Percentiles rank a stretch among this genome's conserved stretches.
Conservation (phyloP, 2,329 filamentous ascomycete genomes). For the Fusarium verrucosum region DNA sequence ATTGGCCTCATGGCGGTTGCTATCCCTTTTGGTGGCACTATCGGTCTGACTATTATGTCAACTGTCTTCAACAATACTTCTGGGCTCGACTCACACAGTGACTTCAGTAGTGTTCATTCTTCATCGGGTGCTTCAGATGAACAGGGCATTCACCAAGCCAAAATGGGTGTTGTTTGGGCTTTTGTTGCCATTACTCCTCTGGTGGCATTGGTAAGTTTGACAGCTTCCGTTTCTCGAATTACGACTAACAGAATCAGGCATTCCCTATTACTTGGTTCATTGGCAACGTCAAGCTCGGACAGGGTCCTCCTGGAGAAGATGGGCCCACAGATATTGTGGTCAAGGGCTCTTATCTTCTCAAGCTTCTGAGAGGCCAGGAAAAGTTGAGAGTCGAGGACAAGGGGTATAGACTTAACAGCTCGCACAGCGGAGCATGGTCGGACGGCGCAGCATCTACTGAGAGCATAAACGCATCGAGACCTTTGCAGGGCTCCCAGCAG, state of each 20-base stretch:
- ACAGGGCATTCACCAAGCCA: constrained; percentile 42
- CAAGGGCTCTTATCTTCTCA: constrained; percentile 46
- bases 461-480: neutral
- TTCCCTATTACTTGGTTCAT: constrained; percentile 43
- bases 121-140: constrained; percentile 12
- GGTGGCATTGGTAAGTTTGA: constrained; percentile 53
- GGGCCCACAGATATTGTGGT: constrained; percentile 44
- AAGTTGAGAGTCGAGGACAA: constrained; percentile 24
- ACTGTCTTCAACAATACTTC: constrained; percentile 71
- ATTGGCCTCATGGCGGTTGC: constrained; percentile 69
- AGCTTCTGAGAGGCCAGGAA: constrained; percentile 34
- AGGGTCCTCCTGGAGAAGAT: constrained; percentile 40
- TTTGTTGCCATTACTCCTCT: constrained; percentile 70
- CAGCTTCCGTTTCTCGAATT: neutral
- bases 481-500: constrained; percentile 4
- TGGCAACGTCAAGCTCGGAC: constrained; percentile 47
- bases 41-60: constrained; percentile 73
- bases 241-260: constrained; percentile 33
- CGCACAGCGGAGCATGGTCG: constrained; percentile 10
- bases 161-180: constrained; percentile 70
- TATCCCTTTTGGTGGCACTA: constrained; percentile 69
- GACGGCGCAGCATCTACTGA: constrained; percentile 2
- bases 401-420: constrained; percentile 27
- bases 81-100: constrained; percentile 39
- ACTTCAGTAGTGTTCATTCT: constrained; percentile 41